phyloP scores from a whole-genome alignment of 225 moss, liverwort and hornwort genomes.

The Antitrichia curtipendula region DNA sequence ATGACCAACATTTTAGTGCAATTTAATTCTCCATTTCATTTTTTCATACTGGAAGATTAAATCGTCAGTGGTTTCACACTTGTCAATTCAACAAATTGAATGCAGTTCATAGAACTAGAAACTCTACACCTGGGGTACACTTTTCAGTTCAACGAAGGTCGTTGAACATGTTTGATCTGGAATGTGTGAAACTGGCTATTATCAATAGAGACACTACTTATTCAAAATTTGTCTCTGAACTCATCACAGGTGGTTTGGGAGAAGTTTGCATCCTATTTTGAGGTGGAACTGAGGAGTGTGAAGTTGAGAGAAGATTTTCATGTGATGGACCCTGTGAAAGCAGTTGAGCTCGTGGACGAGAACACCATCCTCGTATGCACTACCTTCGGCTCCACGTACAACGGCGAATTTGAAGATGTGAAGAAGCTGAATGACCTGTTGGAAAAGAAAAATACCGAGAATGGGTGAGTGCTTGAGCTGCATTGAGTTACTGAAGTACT shows the following conservation, averaged over 20 bases:
- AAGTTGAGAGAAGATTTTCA: conserved; percentile 49
- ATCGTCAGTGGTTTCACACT: background rate
- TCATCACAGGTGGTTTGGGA: conserved; percentile 82
- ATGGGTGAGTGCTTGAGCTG: conserved; percentile 5
- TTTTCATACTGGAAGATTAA: background rate
- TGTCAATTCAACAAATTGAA: background rate
- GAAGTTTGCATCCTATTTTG: conserved; percentile 85
- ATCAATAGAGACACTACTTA: background rate
- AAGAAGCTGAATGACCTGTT: conserved; percentile 60
- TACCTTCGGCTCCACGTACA: conserved; percentile 87
- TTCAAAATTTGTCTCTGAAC: background rate
- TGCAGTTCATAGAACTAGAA: background rate
- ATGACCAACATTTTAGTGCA: background rate
- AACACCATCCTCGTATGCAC: conserved; percentile 83
- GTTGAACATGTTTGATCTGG: background rate
- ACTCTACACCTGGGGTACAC: background rate
- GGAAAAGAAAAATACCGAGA: conserved; percentile 59
- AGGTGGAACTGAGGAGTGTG: conserved; percentile 77
- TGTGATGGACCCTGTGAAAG: conserved; percentile 64
- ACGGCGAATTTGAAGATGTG: conserved; percentile 84
- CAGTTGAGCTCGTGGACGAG: conserved; percentile 81
- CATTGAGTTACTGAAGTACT: background rate
- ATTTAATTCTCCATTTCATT: background rate
- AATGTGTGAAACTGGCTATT: too few relatives aligned
- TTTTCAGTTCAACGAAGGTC: background rate